These are phyloP conservation scores for Phytophthora fragariaefolia DNA, from an alignment of 352 stramenopile genomes.

Conservation along the genomic window DNA sequence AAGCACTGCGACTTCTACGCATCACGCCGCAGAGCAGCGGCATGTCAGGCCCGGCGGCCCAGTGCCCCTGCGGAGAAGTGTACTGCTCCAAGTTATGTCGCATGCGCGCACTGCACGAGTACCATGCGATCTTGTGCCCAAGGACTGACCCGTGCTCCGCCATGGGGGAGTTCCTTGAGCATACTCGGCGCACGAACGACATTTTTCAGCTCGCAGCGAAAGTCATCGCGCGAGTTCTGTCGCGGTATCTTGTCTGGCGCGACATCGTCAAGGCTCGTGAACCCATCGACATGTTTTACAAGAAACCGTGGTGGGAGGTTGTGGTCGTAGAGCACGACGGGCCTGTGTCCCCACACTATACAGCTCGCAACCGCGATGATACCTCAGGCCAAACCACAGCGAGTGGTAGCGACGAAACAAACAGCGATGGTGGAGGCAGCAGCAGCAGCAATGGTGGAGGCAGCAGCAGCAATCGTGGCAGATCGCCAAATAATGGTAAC, in stretches of 20 bases:
- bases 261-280: conserved; percentile 66
- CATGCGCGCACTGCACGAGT: conserved; percentile 69
- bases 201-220: conserved; percentile 92
- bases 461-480: conserved; percentile 26
- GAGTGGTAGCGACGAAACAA: conserved; percentile 37
- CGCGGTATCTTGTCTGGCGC: conserved; percentile 57
- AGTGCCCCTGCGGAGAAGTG: conserved; percentile 73
- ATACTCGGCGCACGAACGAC: conserved; percentile 90
- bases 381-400: conserved; percentile 14
- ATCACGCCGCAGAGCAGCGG: conserved; percentile 62
- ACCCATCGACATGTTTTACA: conserved; percentile 91
- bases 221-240: conserved; percentile 79
- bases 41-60: conserved; percentile 41
- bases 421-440: conserved; percentile 26
- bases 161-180: conserved; percentile 69
- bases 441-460: conserved; percentile 17
- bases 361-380: conserved; percentile 4
- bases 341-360: conserved; percentile 30
- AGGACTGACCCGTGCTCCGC: conserved; percentile 62
- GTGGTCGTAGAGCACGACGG: conserved; percentile 70
- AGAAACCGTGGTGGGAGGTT: conserved; percentile 92
- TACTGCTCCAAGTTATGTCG: conserved; percentile 89
- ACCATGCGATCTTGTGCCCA: conserved; percentile 81
- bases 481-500: conserved; percentile 34
- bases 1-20: conserved; percentile 44